These are phyloP conservation scores for Pseudocercospora vitis DNA, from an alignment of 2,329 filamentous ascomycete species.

Conservation along the genomic window DNA sequence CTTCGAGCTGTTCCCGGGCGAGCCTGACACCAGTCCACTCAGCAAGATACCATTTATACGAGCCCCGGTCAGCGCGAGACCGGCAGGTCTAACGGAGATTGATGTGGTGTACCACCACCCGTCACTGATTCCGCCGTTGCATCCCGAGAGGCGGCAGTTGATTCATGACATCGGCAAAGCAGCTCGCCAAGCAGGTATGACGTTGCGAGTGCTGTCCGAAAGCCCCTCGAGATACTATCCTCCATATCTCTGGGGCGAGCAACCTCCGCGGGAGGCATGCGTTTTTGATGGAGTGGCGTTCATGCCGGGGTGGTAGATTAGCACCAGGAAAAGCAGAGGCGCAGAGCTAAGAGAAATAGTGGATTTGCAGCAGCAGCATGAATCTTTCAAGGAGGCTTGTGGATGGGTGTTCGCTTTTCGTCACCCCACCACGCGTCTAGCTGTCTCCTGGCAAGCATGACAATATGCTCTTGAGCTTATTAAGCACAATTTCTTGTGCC, in stretches of 20 bases:
- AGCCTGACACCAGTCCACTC: too few species aligned
- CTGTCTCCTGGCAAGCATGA: conserved; percentile 44
- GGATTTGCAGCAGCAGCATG: too few species aligned
- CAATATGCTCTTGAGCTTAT: conserved; percentile 53
- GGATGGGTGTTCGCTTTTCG: background rate
- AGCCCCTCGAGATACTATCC: conserved; percentile 22
- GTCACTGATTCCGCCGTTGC: background rate
- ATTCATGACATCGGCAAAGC: too few species aligned
- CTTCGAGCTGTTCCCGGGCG: too few species aligned
- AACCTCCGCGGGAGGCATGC: conserved; percentile 11
- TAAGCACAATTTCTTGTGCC: conserved; percentile 53
- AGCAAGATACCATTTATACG: conserved; percentile 23
- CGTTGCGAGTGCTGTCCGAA: conserved; percentile 14
- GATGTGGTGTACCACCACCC: conserved; percentile 12
- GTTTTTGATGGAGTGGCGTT: conserved; percentile 8
- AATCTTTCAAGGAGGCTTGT: too few species aligned
- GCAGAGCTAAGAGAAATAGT: too few species aligned
- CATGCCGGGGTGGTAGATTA: too few species aligned
- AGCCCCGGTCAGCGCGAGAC: conserved; percentile 21
- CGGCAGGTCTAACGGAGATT: conserved; percentile 10
- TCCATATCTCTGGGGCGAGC: conserved; percentile 27
- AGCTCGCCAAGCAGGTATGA: conserved; percentile 10
- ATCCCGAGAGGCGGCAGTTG: conserved; percentile 14
- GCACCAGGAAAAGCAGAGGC: too few species aligned
- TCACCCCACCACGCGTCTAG: background rate